Conservation (phyloP, 176 grass and related monocot genomes). For the Rhynchospora pubera region DNA sequence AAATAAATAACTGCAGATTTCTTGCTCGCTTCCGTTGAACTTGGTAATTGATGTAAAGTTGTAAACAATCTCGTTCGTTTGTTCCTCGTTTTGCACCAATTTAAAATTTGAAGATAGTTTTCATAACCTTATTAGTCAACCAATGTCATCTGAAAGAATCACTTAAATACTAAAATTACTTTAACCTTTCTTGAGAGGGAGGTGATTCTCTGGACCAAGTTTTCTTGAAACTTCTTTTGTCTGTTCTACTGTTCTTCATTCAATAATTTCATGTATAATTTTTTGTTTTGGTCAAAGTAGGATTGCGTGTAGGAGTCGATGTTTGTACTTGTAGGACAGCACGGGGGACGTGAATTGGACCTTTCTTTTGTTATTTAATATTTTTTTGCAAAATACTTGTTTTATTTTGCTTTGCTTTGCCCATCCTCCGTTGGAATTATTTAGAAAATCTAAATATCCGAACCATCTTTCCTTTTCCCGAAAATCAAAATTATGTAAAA, state of each 20-base stretch:
- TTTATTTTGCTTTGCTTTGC: neutral
- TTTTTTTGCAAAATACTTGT: neutral
- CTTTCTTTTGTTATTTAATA: neutral
- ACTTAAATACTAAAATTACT: neutral
- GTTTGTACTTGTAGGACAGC: conserved; percentile 15
- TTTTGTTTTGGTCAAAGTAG: neutral
- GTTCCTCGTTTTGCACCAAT: neutral
- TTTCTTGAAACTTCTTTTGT: neutral
- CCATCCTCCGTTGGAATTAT: neutral
- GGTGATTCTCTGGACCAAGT: neutral
- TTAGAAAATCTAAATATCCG: neutral
- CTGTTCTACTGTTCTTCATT: conserved; percentile 1
- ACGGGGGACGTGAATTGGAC: neutral
- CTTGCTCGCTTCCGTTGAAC: neutral
- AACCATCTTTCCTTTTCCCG: neutral
- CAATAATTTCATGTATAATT: neutral
- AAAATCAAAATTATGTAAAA: neutral
- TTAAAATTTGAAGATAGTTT: neutral
- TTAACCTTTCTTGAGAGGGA: neutral
- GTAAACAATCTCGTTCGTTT: neutral
- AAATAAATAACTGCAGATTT: neutral
- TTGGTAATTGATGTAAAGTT: neutral
- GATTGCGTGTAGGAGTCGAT: conserved; percentile 4
- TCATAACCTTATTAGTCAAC: neutral
- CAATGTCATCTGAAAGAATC: neutral